Conservation (phyloP, 805 yeast genomes). For the Wickerhamiella sorbophila region DNA sequence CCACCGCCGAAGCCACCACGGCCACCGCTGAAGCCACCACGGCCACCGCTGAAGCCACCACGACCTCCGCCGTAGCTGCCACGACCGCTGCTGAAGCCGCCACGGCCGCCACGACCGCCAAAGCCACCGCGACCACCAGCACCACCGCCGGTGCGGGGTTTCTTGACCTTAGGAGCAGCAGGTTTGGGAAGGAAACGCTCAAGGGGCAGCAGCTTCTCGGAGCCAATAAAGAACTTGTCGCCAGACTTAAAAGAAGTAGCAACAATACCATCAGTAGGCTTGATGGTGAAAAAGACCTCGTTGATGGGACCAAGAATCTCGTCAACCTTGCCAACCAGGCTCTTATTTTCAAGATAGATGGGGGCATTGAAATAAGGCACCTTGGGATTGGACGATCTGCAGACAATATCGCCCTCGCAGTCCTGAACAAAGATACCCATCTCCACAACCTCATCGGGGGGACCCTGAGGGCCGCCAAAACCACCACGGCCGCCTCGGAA, state of each 20-base stretch:
- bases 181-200: conserved; percentile 97
- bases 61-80: conserved; percentile 33
- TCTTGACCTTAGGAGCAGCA: conserved; percentile 20
- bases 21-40: conserved; percentile 24
- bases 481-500: conserved; percentile 52
- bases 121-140: conserved; percentile 42
- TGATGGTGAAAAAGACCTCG: conserved; percentile 94
- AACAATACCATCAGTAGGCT: conserved; percentile 92
- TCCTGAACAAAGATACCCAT: conserved; percentile 88
- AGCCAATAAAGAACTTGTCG: conserved; percentile 89
- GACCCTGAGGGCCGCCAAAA: conserved; percentile 74
- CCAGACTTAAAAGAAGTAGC: conserved; percentile 89
- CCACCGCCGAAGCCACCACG: conserved; percentile 25
- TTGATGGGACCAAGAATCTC: conserved; percentile 96
- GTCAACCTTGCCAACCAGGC: conserved; percentile 93
- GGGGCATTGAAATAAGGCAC: conserved; percentile 98
- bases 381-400: conserved; percentile 87
- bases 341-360: conserved; percentile 87
- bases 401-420: conserved; percentile 94
- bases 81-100: conserved; percentile 32
- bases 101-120: conserved; percentile 32
- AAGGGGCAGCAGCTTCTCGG: conserved; percentile 86
- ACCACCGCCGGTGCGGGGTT: conserved; percentile 66
- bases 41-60: conserved; percentile 27
- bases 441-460: conserved; percentile 90